Evolutionary conservation across 1,139 yeast genomes (phyloP), one percentile per base, ranked within the genome.

Genomic region (Candida labiduridarum): DNA sequence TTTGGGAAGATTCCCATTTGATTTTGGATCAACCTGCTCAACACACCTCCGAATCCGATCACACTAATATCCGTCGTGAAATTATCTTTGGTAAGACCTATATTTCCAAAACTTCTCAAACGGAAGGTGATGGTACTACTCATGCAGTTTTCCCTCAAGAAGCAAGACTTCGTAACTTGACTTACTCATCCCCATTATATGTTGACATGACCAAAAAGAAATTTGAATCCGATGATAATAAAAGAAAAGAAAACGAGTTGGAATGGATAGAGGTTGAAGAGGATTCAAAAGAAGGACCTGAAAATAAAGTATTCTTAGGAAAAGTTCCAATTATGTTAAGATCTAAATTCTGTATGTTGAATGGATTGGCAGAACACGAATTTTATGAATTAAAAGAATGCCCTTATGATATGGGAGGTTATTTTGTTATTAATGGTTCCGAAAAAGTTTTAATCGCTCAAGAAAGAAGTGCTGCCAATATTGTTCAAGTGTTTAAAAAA

Each of bases 111-210:
- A 99, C 99, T 40, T 90, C 97, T 47, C 96, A 94, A 83, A 95
- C 98, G 18, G 99, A 95, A 75, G 97, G 98, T 31, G 99, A 95
- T 73, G 99, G 99, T 75, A 91, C 96, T 31, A 92, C 98, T n/a
- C 95, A 91, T 63, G 96, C 96, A 15, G 85, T 95, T 87, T 89
- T 89, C 68, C 99, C 99, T 10, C 99, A 95, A 71, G 99, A 95
- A 69, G 99, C 99, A 8, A 82, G 99, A 62, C 79, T 94, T 58
- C 85, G 99, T 72, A 94, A 94, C 67, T 80, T 95, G 71, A 95
- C 99, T 0, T 95, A 95, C 67, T 89, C 97, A 4, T 89, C 97
- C 33, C 97, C 99, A 29, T 79, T 95, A 49, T 94, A 94, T 64
- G 97, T 95, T 42, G 98, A 94, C 65, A 94, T 95, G 90, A 84